Conservation (phyloP, 164 flowering plant species). For the Magnolia officinalis region DNA sequence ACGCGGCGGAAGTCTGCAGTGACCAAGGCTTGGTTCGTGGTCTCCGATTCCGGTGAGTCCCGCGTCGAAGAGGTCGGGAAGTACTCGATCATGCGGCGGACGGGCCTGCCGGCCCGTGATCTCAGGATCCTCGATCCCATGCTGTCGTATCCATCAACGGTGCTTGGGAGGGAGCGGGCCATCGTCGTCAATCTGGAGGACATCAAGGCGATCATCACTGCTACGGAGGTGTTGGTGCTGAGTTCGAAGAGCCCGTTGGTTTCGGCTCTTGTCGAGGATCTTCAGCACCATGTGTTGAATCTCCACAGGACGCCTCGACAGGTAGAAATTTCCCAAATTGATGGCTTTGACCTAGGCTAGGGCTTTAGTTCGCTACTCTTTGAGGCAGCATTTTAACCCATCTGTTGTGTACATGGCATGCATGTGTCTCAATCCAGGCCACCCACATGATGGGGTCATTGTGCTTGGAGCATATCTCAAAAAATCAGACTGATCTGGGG, state of each 20-base stretch:
- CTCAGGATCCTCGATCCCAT: conserved; percentile 35
- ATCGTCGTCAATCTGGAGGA: conserved; percentile 40
- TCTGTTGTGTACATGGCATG: background rate
- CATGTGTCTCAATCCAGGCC: too few species aligned
- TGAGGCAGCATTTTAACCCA: background rate
- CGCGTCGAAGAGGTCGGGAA: conserved; percentile 32
- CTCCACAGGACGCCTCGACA: conserved; percentile 4
- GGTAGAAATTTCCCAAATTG: conserved; percentile 9
- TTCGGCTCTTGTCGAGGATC: conserved; percentile 33
- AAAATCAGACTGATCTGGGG: too few species aligned
- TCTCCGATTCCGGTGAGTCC: conserved; percentile 28
- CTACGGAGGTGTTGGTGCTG: conserved; percentile 31
- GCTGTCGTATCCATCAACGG: conserved; percentile 32
- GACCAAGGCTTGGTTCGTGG: conserved; percentile 34
- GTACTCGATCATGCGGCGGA: conserved; percentile 33
- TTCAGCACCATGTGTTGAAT: conserved; percentile 24
- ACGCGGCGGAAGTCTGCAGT: conserved; percentile 19
- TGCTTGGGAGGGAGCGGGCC: conserved; percentile 34
- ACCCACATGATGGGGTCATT: too few species aligned
- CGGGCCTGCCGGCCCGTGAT: conserved; percentile 34
- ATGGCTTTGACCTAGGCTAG: background rate
- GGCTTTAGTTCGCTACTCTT: background rate
- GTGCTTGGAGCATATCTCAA: too few species aligned
- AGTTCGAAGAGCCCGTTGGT: conserved; percentile 31
- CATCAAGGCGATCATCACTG: conserved; percentile 40